phyloP scores from a whole-genome alignment of 768 basidiomycete genomes.

The Russula vinacea region DNA sequence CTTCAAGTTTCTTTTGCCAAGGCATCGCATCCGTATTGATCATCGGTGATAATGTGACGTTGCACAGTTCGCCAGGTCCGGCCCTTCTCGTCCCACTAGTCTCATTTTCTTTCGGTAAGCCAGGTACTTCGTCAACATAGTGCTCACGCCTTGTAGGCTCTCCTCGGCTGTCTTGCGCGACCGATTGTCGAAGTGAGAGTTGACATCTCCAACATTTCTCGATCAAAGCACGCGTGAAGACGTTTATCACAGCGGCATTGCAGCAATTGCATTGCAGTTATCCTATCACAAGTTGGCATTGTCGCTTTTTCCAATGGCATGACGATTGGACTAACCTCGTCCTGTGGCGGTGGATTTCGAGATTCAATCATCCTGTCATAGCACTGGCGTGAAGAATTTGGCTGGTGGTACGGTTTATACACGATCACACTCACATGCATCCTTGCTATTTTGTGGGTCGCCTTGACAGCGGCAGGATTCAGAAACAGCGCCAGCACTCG shows the following conservation, averaged over 20 bases:
- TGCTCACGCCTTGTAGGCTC: background rate
- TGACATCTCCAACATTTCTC: too few species aligned
- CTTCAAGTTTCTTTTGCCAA: background rate
- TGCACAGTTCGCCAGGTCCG: background rate
- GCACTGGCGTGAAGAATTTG: background rate
- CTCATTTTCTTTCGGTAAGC: constrained; percentile 38
- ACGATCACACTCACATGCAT: background rate
- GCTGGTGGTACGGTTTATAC: background rate
- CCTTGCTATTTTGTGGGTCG: background rate
- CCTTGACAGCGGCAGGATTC: background rate
- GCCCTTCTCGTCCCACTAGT: constrained; percentile 21
- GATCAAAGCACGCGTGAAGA: too few species aligned
- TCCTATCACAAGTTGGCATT: background rate
- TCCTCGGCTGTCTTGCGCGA: background rate
- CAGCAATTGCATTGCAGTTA: background rate
- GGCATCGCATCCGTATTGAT: constrained; percentile 32
- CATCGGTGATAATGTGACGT: constrained; percentile 36
- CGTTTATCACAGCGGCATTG: background rate
- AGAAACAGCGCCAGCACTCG: background rate
- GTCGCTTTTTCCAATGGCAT: background rate
- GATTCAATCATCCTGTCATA: too few species aligned
- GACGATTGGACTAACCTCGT: too few species aligned
- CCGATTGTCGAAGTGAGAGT: background rate
- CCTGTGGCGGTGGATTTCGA: background rate
- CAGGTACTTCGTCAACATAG: background rate